phyloP scores from a whole-genome alignment of 176 grass and related monocot species.

The Pontederia crassipes region DNA sequence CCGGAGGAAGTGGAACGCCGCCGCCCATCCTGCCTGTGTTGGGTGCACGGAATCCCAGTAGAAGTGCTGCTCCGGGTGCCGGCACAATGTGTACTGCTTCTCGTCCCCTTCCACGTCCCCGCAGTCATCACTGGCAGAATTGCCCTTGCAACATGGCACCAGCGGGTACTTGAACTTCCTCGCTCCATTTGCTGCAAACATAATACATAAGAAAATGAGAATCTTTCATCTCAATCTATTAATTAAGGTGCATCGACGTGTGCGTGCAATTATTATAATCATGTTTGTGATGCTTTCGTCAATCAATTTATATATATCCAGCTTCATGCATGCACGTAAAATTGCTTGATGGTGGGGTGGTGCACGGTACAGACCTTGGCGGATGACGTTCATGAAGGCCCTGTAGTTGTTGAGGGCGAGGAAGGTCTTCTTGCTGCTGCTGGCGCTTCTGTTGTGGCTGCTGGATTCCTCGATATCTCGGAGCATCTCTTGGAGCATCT shows the following conservation, averaged over 20 bases:
- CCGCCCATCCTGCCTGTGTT: constrained; percentile 72
- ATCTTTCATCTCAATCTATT: neutral
- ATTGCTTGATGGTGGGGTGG: neutral
- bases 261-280: neutral
- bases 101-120: constrained; percentile 59
- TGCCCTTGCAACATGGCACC: constrained; percentile 60
- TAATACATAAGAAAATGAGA: neutral
- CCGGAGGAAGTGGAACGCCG: constrained; percentile 37
- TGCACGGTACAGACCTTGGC: neutral
- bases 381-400: constrained; percentile 25
- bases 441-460: neutral
- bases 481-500: constrained; percentile 30
- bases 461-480: constrained; percentile 19
- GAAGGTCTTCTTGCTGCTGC: constrained; percentile 15
- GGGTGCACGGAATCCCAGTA: constrained; percentile 85
- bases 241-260: neutral
- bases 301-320: neutral
- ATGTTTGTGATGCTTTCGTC: neutral
- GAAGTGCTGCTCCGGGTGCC: constrained; percentile 32
- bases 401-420: constrained; percentile 54
- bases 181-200: neutral
- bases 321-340: neutral
- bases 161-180: constrained; percentile 23
- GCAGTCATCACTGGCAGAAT: constrained; percentile 34
- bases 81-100: constrained; percentile 41